Evolutionary conservation across 2,329 filamentous ascomycete genomes (phyloP).

Genomic region (Epichloe brachyelytri): DNA sequence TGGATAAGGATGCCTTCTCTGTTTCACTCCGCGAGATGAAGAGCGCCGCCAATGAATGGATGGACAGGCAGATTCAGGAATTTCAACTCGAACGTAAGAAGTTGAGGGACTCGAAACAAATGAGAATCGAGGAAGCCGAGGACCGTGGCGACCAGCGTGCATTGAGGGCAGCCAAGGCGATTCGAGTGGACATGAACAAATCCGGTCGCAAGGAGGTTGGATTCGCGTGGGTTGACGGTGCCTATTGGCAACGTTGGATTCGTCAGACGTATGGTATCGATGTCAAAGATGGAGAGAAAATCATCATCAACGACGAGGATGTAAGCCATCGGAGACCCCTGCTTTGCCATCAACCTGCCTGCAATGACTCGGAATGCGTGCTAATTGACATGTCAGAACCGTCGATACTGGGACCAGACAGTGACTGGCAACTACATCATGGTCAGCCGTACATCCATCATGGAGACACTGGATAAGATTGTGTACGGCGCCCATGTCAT

Average conservation of each 20-base stretch:
- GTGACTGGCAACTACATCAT: conserved; percentile 82
- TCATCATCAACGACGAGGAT: conserved; percentile 95
- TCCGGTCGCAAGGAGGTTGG: conserved; percentile 77
- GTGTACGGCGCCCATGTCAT: conserved; percentile 57
- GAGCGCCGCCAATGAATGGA: conserved; percentile 92
- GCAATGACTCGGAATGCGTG: neutral
- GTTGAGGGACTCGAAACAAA: conserved; percentile 83
- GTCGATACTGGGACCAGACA: conserved; percentile 88
- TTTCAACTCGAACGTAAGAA: conserved; percentile 92
- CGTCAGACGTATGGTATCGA: conserved; percentile 89
- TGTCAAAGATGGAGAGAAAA: conserved; percentile 73
- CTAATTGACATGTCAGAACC: conserved; percentile 45
- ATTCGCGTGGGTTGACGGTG: conserved; percentile 94
- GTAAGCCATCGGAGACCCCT: conserved; percentile 40
- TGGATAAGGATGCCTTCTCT: conserved; percentile 66
- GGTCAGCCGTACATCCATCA: conserved; percentile 76
- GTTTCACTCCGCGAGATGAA: conserved; percentile 80
- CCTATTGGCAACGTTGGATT: conserved; percentile 97
- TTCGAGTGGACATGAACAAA: conserved; percentile 81
- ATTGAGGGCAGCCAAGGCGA: conserved; percentile 74
- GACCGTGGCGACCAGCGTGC: conserved; percentile 85
- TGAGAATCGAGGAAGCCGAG: conserved; percentile 91
- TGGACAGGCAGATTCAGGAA: conserved; percentile 84
- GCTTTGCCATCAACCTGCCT: neutral
- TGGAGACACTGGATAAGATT: conserved; percentile 70